These are phyloP conservation scores for Wickerhamiella azyma DNA, from an alignment of 805 yeast species.

Conservation along the genomic window DNA sequence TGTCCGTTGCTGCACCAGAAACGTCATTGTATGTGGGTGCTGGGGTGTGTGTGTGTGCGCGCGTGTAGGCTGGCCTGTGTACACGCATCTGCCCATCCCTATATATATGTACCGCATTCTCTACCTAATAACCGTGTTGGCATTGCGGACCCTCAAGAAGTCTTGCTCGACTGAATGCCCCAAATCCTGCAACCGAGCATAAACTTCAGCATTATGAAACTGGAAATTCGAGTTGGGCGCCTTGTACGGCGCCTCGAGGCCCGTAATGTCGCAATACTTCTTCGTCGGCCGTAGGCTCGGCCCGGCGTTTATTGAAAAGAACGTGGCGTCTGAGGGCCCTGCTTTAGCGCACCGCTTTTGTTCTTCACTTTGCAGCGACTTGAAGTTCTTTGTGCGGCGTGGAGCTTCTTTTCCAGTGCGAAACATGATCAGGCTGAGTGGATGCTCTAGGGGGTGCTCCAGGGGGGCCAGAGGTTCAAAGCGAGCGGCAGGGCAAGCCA, in stretches of 20 bases:
- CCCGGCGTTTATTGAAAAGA: conserved; percentile 63
- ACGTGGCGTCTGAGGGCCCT: conserved; percentile 41
- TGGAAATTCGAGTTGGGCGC: conserved; percentile 57
- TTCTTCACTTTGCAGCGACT: conserved; percentile 68
- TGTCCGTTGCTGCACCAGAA: too few species aligned
- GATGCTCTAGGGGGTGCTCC: not conserved
- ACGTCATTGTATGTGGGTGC: too few species aligned
- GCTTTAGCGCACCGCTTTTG: conserved; percentile 41
- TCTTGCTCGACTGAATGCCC: conserved; percentile 90
- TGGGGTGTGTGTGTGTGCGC: too few species aligned
- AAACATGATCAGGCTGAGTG: conserved; percentile 30
- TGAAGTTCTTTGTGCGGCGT: conserved; percentile 57
- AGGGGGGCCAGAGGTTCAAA: too few species aligned
- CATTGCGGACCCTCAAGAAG: conserved; percentile 73
- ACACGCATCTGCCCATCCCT: too few species aligned
- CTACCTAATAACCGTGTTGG: conserved; percentile 66
- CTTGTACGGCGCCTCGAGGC: conserved; percentile 63
- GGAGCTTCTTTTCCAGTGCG: conserved; percentile 43
- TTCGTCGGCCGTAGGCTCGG: conserved; percentile 73
- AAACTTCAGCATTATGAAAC: conserved; percentile 73
- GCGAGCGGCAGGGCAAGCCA: too few species aligned
- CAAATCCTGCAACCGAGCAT: conserved; percentile 58
- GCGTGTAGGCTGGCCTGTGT: too few species aligned
- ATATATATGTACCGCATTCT: not conserved
- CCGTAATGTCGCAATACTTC: conserved; percentile 88